Evolutionary conservation across 1,284 basidiomycete species (phyloP), one percentile per base, ranked within the genome.

Genomic region (Heterobasidion annosum): DNA sequence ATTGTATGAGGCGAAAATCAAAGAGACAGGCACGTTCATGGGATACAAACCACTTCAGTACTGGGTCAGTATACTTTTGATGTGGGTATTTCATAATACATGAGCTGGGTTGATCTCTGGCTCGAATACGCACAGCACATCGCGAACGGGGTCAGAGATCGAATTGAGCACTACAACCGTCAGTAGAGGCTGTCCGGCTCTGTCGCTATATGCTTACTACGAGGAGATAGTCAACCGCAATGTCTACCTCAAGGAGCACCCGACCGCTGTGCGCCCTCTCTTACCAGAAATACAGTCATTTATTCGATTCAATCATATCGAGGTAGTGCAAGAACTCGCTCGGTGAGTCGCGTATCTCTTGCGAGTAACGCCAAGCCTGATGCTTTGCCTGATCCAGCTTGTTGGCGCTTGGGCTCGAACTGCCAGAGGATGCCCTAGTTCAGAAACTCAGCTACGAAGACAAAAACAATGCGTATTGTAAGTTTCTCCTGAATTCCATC

Each of bases 121-220:
- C 10, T 25, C 5, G 25, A 25, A 25, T 25, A 25, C 8, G 35
- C 32, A 12, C 42, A 82, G 81, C 74, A 78, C 34, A 76, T 83
- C 53, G 73, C 75, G 50, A 70, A 70, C 15, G 82, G 82, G 4
- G 76, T 85, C 32, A 71, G 64, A 2, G 83, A 85, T 61, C 78
- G 81, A 60, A 60, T 82, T 15, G 81, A 84, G 56, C 69, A 75
- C 54, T 84, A 83, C 60, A 79, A 77, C 57, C 70, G 81, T 81
- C 56, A 54, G 73, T 61, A 40, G 37, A 40, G 37, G 10, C n/a
- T 40, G 37, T 40, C 6, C 3, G 12, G 7, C n/a, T 40, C 37
- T 40, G 3, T 12, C n/a, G 37, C 37, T 5, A 12, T 40, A 18
- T 56, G 16, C 18, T 2, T 40, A 6, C 5, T 40, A 6, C 5